These are phyloP conservation scores for Aureobasidium vineae DNA, from an alignment of 2,329 filamentous ascomycete species.

Conservation along the genomic window DNA sequence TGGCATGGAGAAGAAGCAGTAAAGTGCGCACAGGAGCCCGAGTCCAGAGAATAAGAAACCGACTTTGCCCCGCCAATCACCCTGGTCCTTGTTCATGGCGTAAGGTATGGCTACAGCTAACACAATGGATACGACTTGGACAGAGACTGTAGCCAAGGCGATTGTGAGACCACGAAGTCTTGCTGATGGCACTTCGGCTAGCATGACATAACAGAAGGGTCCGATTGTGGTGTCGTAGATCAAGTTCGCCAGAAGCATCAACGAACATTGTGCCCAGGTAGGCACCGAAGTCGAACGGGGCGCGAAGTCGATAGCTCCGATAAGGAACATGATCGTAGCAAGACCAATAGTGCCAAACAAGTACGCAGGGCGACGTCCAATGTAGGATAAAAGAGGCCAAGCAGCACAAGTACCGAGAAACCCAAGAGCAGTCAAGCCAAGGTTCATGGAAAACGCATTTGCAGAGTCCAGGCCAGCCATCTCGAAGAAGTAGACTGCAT, in stretches of 20 bases:
- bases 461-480: constrained; percentile 43
- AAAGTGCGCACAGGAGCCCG: constrained; percentile 34
- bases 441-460: constrained; percentile 44
- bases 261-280: constrained; percentile 41
- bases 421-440: constrained; percentile 42
- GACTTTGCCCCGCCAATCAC: constrained; percentile 38
- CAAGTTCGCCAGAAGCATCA: constrained; percentile 24
- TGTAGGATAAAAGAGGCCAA: constrained; percentile 42
- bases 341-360: constrained; percentile 34
- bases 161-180: constrained; percentile 28
- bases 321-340: constrained; percentile 37
- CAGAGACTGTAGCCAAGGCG: constrained; percentile 28
- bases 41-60: constrained; percentile 40
- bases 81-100: constrained; percentile 38
- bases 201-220: constrained; percentile 28
- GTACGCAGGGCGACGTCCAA: constrained; percentile 45
- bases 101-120: constrained; percentile 36
- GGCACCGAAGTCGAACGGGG: constrained; percentile 38
- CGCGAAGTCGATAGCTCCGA: constrained; percentile 41
- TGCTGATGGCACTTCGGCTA: constrained; percentile 27
- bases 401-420: constrained; percentile 45
- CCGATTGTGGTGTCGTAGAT: constrained; percentile 28
- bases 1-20: constrained; percentile 39
- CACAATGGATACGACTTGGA: constrained; percentile 28
- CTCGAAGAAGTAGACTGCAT: constrained; percentile 51